Evolutionary conservation across 2,329 filamentous ascomycete species (phyloP), one percentile per base, ranked within the genome.

Genomic region (Pseudocercospora vitis): DNA sequence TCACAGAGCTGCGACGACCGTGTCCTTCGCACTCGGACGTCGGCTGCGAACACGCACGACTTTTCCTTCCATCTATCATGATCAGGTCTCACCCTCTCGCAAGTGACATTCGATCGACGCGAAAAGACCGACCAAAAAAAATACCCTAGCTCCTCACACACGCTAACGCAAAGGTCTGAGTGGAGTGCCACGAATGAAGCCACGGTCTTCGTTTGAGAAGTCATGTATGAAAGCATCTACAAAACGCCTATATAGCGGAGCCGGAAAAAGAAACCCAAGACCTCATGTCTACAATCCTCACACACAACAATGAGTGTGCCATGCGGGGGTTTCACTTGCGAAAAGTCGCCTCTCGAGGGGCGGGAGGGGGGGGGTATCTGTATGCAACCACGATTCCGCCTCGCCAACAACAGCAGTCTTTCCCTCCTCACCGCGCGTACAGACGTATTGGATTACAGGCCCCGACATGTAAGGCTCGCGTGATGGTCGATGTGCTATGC

Each of bases 341-440:
- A n/a, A n/a, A n/a, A n/a, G n/a, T n/a, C n/a, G n/a, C n/a, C n/a
- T n/a, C n/a, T n/a, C n/a, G n/a, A n/a, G n/a, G n/a, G n/a, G n/a
- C n/a, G n/a, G n/a, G n/a, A n/a, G n/a, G n/a, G n/a, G n/a, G n/a
- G 24, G 42, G 50, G 50, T 53, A 48, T 48, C 50, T 53, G 42
- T 44, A 28, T 48, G 42, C 24, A 39, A 37, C 42, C 19, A 31
- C 29, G 18, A 21, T 33, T n/a, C 37, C 49, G 28, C 49, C 49
- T 23, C 48, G 8, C 44, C 44, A 37, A 11, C 21, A 24, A 21
- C 39, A 48, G 46, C 46, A 48, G 23, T 14, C 9, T n/a, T 48
- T 31, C 31, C 32, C n/a, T 16, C 42, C 19, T 24, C 42, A 45
- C n/a, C 46, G 14, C 28, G 37, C 28, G 19, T 26, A 24, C 35